Base-by-base conservation (phyloP, 1,284 basidiomycete genomes). In the Rhodotorula glutinis region DNA sequence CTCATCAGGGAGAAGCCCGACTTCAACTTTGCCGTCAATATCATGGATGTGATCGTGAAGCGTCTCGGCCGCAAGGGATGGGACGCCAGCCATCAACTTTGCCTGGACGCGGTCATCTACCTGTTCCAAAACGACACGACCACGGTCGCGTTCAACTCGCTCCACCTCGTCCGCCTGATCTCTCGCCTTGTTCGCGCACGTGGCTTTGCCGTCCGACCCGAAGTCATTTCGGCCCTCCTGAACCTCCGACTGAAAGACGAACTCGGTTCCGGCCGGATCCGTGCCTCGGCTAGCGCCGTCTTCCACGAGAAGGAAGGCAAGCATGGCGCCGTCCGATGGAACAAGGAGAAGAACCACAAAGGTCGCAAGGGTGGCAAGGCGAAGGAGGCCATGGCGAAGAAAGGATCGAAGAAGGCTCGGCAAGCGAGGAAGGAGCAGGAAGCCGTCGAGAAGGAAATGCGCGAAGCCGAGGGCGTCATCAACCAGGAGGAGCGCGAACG, bases 131-230 rank as follows among this genome's bases (percentile, higher is more conserved):
- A 85, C 62, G 96, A 98, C 80, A 79, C 84, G 25, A 93, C 40
- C 81, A 84, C 25, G 82, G 65, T 66, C 19, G 66, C 71, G 10
- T 64, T 63, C 46, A 72, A 91, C 49, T 94, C 92, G 17, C 84
- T 98, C 58, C 92, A 97, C 77, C 82, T 90, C 64, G 92, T 98
- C 43, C 88, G 92, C 56, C 82, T 98, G 49, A 81, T 99, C 67
- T 94, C 96, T 73, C 87, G 94, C 63, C 98, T 98, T 90, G 87
- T 97, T 79, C 97, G 96, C 79, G 95, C 98, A 78, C 86, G 89
- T 51, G 86, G 87, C 69, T 98, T 91, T 81, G 87, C 88, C 70
- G 87, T 98, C 49, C 90, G 96, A 75, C 91, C 93, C 3, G 87
- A 90, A 69, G 90, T 95, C 52, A 83, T 99, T 53, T 86, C 88